These are phyloP conservation scores for Neurospora sp. DNA, from an alignment of 2,329 filamentous ascomycete species.

Conservation along the genomic window DNA sequence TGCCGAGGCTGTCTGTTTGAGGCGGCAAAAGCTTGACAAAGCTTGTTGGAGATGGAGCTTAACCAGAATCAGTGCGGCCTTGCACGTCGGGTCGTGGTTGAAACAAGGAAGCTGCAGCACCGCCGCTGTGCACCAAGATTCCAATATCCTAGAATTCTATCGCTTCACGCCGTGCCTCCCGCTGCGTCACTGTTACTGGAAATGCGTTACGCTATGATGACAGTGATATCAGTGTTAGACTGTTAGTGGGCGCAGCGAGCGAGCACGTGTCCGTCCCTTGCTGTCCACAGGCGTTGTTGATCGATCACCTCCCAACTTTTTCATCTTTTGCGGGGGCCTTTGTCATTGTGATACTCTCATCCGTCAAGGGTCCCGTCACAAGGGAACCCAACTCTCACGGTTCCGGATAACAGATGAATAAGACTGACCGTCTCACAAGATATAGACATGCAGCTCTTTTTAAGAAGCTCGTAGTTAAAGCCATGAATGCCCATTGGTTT, in stretches of 20 bases:
- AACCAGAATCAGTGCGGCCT: not conserved
- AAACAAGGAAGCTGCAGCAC: not conserved
- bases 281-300: not conserved
- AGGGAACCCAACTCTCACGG: not conserved
- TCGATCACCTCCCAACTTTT: not conserved
- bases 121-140: not conserved
- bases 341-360: not conserved
- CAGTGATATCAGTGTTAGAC: not conserved
- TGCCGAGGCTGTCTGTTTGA: not conserved
- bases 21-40: not conserved
- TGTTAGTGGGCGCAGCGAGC: not conserved
- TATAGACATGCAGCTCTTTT: not conserved
- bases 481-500: not conserved
- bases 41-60: not conserved
- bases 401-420: not conserved
- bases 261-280: not conserved
- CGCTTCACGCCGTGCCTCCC: not conserved
- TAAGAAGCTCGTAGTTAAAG: not conserved
- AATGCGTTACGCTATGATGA: not conserved
- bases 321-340: not conserved
- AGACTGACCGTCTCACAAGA: not conserved
- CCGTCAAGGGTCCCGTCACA: not conserved
- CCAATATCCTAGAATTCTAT: not conserved
- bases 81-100: not conserved
- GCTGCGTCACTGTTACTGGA: not conserved